Evolutionary conservation across 176 grass and related monocot genomes (phyloP).

Genomic region (Juncus inflexus): DNA sequence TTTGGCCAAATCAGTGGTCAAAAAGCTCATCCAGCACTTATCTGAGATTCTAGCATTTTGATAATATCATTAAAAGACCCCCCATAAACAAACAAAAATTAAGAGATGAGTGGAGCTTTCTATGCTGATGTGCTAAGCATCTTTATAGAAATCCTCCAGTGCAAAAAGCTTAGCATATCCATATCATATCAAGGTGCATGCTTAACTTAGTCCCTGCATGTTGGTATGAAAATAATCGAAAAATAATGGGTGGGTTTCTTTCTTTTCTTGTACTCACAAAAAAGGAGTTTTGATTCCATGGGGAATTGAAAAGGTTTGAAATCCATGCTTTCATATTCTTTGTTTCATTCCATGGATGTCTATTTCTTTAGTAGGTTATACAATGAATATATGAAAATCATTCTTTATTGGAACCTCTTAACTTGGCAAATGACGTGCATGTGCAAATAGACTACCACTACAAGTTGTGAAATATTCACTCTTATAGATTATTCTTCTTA

Average conservation of each 20-base stretch:
- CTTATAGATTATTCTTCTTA: too few relatives aligned
- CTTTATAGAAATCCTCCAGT: conserved; percentile 23
- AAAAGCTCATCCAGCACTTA: conserved; percentile 23
- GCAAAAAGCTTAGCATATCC: conserved; percentile 20
- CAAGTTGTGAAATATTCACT: too few relatives aligned
- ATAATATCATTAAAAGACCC: conserved; percentile 21
- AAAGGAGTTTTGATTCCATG: conserved; percentile 14
- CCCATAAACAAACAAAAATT: conserved; percentile 15
- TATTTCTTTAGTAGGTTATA: too few relatives aligned
- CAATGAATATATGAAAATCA: too few relatives aligned
- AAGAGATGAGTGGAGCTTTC: conserved; percentile 27
- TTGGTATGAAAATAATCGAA: conserved; percentile 3
- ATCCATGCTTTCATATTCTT: conserved; percentile 13
- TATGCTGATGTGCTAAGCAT: conserved; percentile 29
- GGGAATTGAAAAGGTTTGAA: conserved; percentile 11
- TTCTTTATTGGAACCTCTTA: too few relatives aligned
- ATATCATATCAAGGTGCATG: conserved; percentile 20
- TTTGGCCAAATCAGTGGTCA: conserved; percentile 33
- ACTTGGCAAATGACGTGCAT: too few relatives aligned
- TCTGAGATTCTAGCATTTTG: conserved; percentile 28
- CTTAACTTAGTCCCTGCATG: not conserved
- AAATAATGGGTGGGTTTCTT: not conserved
- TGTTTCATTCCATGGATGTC: not conserved
- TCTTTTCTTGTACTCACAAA: conserved; percentile 1
- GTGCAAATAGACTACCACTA: too few relatives aligned